Percentiles rank a stretch among this genome's conserved stretches.
Evolutionary conservation across 495 filamentous ascomycete species (phyloP).

Genomic region (Aspergillus ellipticus): DNA sequence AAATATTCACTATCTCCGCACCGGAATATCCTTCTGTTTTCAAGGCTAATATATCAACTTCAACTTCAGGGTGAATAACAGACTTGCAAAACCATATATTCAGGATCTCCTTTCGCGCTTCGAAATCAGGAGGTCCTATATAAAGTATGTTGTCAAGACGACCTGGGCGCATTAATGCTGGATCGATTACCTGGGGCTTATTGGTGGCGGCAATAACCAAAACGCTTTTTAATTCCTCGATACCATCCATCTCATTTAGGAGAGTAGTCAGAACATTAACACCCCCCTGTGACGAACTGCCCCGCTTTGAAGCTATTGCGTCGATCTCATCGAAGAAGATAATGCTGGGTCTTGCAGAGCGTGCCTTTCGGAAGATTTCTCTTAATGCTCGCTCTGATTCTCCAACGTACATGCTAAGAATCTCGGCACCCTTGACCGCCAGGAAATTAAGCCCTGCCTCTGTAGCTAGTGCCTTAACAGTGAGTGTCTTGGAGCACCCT

Average conservation of each 20-base stretch:
- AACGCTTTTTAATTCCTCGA: conserved; percentile 78
- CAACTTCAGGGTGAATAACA: conserved; percentile 60
- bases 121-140: conserved; percentile 75
- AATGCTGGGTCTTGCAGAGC: conserved; percentile 83
- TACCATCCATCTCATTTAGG: conserved; percentile 95
- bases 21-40: conserved; percentile 79
- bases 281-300: conserved; percentile 46
- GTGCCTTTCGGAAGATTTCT: conserved; percentile 83
- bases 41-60: conserved; percentile 61
- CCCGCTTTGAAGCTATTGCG: conserved; percentile 75
- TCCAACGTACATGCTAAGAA: conserved; percentile 96
- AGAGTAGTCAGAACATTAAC: conserved; percentile 88
- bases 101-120: conserved; percentile 75
- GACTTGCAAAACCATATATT: conserved; percentile 59
- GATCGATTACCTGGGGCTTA: conserved; percentile 78
- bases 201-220: conserved; percentile 95
- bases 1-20: conserved; percentile 82
- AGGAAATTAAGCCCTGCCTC: conserved; percentile 92
- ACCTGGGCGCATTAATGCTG: conserved; percentile 82
- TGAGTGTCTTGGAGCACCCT: conserved; percentile 93
- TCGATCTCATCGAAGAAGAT: conserved; percentile 99
- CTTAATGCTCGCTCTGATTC: conserved; percentile 89
- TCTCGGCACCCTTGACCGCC: conserved; percentile 92
- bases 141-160: conserved; percentile 88
- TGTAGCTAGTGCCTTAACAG: conserved; percentile 87